Evolutionary conservation across 306 rosid species (phyloP).

Genomic region (Sicyos edulis): DNA sequence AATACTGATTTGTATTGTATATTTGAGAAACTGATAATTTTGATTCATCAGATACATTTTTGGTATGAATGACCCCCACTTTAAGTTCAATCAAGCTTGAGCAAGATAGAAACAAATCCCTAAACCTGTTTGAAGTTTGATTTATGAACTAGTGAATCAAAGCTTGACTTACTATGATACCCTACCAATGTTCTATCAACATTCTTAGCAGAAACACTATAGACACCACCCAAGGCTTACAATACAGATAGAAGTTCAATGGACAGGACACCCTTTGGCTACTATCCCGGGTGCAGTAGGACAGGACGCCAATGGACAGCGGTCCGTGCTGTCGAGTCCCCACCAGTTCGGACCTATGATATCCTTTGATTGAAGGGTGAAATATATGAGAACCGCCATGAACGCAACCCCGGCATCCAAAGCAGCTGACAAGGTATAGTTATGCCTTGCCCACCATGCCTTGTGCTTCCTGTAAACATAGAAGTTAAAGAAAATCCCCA

Average conservation of each 20-base stretch:
- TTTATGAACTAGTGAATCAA: constrained; percentile 4
- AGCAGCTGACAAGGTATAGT: constrained; percentile 65
- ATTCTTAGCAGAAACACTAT: background rate
- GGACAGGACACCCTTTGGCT: constrained; percentile 46
- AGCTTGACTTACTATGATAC: background rate
- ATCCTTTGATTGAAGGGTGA: constrained; percentile 37
- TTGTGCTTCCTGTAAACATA: constrained; percentile 29
- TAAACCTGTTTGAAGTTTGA: background rate
- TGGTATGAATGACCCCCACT: background rate
- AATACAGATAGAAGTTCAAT: constrained; percentile 22
- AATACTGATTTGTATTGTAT: background rate
- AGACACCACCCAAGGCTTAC: background rate
- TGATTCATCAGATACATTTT: constrained; percentile 4
- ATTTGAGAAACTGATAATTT: constrained; percentile 3
- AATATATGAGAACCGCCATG: constrained; percentile 45
- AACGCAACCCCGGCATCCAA: constrained; percentile 73
- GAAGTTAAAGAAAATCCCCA: constrained; percentile 34
- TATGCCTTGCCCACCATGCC: constrained; percentile 63
- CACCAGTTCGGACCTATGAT: constrained; percentile 50
- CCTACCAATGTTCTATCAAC: constrained; percentile 10
- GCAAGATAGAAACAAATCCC: background rate
- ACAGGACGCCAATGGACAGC: constrained; percentile 31
- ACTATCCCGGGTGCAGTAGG: constrained; percentile 34
- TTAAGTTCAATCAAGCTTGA: constrained; percentile 2
- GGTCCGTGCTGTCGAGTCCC: constrained; percentile 45